Evolutionary conservation across 1,284 basidiomycete species (phyloP), one percentile per base, ranked within the genome.

Genomic region (Puccinia triticina): DNA sequence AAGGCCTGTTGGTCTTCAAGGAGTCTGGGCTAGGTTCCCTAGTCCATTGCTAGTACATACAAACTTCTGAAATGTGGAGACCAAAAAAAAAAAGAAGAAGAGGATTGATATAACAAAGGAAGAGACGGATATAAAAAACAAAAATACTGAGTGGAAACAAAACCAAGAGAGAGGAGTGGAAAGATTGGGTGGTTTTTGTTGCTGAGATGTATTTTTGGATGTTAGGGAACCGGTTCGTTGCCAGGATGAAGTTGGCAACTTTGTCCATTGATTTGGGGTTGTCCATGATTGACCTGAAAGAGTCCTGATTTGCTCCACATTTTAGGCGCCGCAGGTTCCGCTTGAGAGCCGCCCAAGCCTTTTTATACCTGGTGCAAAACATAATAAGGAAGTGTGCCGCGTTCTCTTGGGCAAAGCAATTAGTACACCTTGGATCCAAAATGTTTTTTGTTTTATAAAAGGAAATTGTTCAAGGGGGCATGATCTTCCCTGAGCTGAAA

Each of bases 361-460:
- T 14, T 32, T 32, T 32, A n/a, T 34, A 66, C n/a, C 37, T 12
- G 11, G 11, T 66, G 26, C 61, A 66, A 40, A 40, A 32, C 32
- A n/a, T n/a, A n/a, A 66, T 66, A n/a, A 66, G 61, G 32, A 34
- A 66, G 61, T 66, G 61, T 12, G 61, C 12, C 14, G 61, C 37
- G 16, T 12, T 26, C n/a, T 66, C 61, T n/a, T 34, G 16, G 5
- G 5, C 37, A 40, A 34, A 34, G n/a, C 61, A 66, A n/a, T 66
- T 16, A 32, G 61, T 14, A 40, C 61, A 66, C 7, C 29, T 12
- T 21, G 61, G 61, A n/a, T 32, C 29, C 4, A 34, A 16, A 18
- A 34, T 21, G 4, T 29, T 12, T 32, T 40, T 66, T 21, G 32
- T 66, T 66, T 40, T 12, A 40, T n/a, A 18, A 16, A 3, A 32